These are phyloP conservation scores for Ceratorhiza oryzae-sativae DNA, from an alignment of 1,284 basidiomycete species.

Conservation along the genomic window DNA sequence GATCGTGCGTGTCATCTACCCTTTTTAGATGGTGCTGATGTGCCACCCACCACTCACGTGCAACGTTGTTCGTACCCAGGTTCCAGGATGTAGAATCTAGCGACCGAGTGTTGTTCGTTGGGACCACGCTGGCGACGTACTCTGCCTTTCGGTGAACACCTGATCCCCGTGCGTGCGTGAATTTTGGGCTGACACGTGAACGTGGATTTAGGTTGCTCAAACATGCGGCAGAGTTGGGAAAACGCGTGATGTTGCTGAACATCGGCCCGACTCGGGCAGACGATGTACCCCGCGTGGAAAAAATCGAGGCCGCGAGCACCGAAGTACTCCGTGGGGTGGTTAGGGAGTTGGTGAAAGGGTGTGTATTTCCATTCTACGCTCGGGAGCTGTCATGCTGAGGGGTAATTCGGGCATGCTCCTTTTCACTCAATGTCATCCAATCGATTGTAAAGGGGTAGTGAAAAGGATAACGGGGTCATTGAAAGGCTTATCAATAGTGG, in stretches of 20 bases:
- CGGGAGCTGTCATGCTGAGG: not conserved
- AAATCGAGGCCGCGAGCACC: slow-evolving; percentile 77
- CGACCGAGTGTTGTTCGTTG: slow-evolving; percentile 78
- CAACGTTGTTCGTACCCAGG: slow-evolving; percentile 47
- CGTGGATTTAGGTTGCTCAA: slow-evolving; percentile 64
- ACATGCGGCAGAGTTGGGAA: slow-evolving; percentile 74
- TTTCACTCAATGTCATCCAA: slow-evolving; percentile 44
- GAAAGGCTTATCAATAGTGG: slow-evolving; percentile 63
- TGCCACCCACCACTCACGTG: not conserved
- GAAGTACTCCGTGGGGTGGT: slow-evolving; percentile 65
- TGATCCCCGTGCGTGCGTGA: slow-evolving; percentile 7
- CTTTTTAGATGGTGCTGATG: not conserved
- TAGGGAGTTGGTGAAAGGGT: slow-evolving; percentile 44
- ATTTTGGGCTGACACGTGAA: not conserved
- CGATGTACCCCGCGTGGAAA: slow-evolving; percentile 70
- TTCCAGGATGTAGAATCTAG: slow-evolving; percentile 66
- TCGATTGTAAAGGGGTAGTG: slow-evolving; percentile 53
- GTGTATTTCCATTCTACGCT: not conserved
- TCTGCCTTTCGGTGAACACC: slow-evolving; percentile 77
- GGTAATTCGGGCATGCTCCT: not conserved
- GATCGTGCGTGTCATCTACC: slow-evolving; percentile 64
- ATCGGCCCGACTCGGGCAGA: slow-evolving; percentile 88
- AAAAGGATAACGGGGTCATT: slow-evolving; percentile 54
- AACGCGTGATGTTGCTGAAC: slow-evolving; percentile 82
- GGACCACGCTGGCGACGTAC: slow-evolving; percentile 90